Conservation (phyloP, 2,329 filamentous ascomycete species). For the Aspergillus phoenicis region DNA sequence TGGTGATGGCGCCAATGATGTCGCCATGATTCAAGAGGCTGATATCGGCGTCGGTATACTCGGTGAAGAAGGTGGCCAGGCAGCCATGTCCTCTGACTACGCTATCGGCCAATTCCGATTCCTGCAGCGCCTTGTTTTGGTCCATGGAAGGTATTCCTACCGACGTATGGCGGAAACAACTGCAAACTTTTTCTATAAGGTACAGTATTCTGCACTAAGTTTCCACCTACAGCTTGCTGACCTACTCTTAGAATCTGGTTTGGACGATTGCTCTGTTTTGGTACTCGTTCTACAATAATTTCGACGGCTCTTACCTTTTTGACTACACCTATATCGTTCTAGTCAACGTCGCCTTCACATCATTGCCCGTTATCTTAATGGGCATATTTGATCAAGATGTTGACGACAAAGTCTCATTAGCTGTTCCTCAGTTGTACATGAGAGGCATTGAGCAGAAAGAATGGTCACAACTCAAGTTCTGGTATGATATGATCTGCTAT, state of each 20-base stretch:
- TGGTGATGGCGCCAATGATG: conserved; percentile 92
- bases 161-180: conserved; percentile 88
- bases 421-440: conserved; percentile 92
- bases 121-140: conserved; percentile 78
- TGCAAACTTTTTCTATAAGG: conserved; percentile 99
- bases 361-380: conserved; percentile 90
- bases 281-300: conserved; percentile 95
- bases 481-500: conserved; percentile 56
- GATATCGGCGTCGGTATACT: conserved; percentile 96
- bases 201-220: conserved; percentile 33
- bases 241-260: conserved; percentile 72
- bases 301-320: conserved; percentile 94
- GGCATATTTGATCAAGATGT: conserved; percentile 97
- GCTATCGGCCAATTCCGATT: conserved; percentile 93
- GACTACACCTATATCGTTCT: conserved; percentile 97
- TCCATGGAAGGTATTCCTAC: conserved; percentile 97
- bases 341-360: conserved; percentile 97
- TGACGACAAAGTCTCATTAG: conserved; percentile 87
- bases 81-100: conserved; percentile 95
- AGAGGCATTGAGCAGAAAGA: conserved; percentile 93
- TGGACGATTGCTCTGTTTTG: conserved; percentile 97
- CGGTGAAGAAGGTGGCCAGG: conserved; percentile 87
- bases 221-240: conserved; percentile 10
- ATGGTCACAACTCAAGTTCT: conserved; percentile 96
- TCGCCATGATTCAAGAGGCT: conserved; percentile 97